Conservation (phyloP, 2,329 filamentous ascomycete species). For the Ophiostoma triangulosporum region DNA sequence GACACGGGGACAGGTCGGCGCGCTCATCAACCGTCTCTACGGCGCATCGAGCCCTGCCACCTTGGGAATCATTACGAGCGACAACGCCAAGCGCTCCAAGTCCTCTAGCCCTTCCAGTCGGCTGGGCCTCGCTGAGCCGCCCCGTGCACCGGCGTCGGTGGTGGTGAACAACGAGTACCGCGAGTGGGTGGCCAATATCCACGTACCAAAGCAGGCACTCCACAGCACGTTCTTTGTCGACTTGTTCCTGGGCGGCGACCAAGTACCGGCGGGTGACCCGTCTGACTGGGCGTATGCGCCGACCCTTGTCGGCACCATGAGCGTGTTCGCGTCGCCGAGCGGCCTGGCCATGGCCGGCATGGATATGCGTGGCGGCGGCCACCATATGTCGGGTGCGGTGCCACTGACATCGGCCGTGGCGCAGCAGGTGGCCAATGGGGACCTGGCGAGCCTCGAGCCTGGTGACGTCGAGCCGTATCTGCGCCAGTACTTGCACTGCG, state of each 20-base stretch:
- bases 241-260: constrained; percentile 49
- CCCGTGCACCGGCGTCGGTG: constrained; percentile 14
- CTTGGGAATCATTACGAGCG: not conserved
- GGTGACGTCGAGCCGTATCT: constrained; percentile 29
- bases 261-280: constrained; percentile 22
- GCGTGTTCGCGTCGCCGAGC: constrained; percentile 32
- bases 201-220: constrained; percentile 45
- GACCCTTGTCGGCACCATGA: constrained; percentile 49
- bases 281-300: constrained; percentile 35
- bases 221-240: constrained; percentile 50
- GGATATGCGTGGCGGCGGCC: constrained; percentile 20
- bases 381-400: constrained; percentile 34
- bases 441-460: constrained; percentile 25
- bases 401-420: constrained; percentile 38
- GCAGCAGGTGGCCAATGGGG: constrained; percentile 25
- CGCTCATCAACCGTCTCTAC: constrained; percentile 48
- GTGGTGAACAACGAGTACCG: constrained; percentile 31
- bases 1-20: constrained; percentile 29
- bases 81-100: not conserved
- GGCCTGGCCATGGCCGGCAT: constrained; percentile 9
- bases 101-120: not conserved
- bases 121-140: not conserved
- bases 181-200: constrained; percentile 58
- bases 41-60: constrained; percentile 20
- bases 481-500: constrained; percentile 23